A percentile compares a stretch with the other conserved stretches of the same genome.
phyloP scores from a whole-genome alignment of 352 stramenopile species.

The Peronospora destructor region DNA sequence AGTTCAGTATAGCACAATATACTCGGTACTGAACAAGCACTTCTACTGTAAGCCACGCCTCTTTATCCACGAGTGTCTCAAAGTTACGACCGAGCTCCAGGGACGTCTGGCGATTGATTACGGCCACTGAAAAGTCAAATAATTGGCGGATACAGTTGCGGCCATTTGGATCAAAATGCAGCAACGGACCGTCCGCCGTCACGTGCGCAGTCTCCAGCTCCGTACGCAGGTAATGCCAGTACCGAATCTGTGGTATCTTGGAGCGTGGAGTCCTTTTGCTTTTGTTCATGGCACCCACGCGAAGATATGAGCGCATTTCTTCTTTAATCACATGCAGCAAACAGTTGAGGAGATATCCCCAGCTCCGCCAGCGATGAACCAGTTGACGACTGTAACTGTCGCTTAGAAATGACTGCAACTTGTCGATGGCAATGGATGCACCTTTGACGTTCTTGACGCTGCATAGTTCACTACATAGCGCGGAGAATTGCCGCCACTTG shows the following conservation, averaged over 20 bases:
- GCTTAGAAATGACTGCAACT: constrained; percentile 46
- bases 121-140: constrained; percentile 41
- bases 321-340: constrained; percentile 42
- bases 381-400: constrained; percentile 40
- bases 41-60: constrained; percentile 59
- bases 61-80: constrained; percentile 49
- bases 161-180: constrained; percentile 73
- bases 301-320: constrained; percentile 43
- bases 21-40: constrained; percentile 50
- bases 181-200: constrained; percentile 33
- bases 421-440: constrained; percentile 23
- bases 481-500: constrained; percentile 44
- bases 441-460: constrained; percentile 35
- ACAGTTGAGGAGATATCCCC: constrained; percentile 50
- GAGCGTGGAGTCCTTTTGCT: constrained; percentile 25
- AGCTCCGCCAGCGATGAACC: constrained; percentile 68
- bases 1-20: constrained; percentile 60
- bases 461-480: constrained; percentile 39
- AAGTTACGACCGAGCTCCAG: constrained; percentile 23
- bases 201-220: constrained; percentile 55
- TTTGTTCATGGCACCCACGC: constrained; percentile 16
- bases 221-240: constrained; percentile 56
- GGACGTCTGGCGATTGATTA: constrained; percentile 38
- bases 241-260: constrained; percentile 35
- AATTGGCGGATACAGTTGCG: constrained; percentile 51